These are phyloP conservation scores for Tylopilus subfusipes DNA, from an alignment of 768 basidiomycete species.

Conservation along the genomic window DNA sequence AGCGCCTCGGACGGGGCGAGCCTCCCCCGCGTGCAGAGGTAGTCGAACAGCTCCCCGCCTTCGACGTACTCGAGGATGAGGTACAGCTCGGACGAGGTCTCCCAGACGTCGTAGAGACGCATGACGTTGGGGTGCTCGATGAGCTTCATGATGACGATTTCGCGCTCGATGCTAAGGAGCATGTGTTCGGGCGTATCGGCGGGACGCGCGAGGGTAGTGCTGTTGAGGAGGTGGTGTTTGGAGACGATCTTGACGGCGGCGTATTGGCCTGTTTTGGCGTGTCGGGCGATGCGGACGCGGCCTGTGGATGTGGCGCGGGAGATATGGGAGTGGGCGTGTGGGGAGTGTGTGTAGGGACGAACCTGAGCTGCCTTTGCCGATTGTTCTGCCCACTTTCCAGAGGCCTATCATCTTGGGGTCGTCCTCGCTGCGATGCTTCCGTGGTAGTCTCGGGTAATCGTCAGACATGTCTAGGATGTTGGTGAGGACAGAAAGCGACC, in stretches of 20 bases:
- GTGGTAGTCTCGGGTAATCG: conserved; percentile 29
- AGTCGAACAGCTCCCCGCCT: conserved; percentile 92
- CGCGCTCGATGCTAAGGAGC: conserved; percentile 80
- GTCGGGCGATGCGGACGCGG: conserved; percentile 84
- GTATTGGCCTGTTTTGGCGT: conserved; percentile 82
- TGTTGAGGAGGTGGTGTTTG: conserved; percentile 62
- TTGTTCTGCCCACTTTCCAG: conserved; percentile 83
- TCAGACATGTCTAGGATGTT: conserved; percentile 25
- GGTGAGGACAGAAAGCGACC: background rate
- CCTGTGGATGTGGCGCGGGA: conserved; percentile 43
- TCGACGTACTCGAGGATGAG: conserved; percentile 94
- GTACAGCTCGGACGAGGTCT: conserved; percentile 83
- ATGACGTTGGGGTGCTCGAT: conserved; percentile 94
- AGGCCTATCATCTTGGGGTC: conserved; percentile 71
- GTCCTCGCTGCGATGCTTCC: conserved; percentile 28
- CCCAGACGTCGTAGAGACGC: conserved; percentile 96
- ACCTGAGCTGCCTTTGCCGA: conserved; percentile 82
- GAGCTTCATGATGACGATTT: conserved; percentile 97
- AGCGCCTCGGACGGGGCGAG: conserved; percentile 71
- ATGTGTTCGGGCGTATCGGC: conserved; percentile 74
- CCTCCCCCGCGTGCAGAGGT: conserved; percentile 76
- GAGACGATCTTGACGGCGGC: conserved; percentile 95
- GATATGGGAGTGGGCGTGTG: background rate
- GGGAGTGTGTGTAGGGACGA: conserved; percentile 11
- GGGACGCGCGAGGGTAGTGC: conserved; percentile 51